Evolutionary conservation across 257 asterid species (phyloP).

Genomic region (Gentiana dahurica): DNA sequence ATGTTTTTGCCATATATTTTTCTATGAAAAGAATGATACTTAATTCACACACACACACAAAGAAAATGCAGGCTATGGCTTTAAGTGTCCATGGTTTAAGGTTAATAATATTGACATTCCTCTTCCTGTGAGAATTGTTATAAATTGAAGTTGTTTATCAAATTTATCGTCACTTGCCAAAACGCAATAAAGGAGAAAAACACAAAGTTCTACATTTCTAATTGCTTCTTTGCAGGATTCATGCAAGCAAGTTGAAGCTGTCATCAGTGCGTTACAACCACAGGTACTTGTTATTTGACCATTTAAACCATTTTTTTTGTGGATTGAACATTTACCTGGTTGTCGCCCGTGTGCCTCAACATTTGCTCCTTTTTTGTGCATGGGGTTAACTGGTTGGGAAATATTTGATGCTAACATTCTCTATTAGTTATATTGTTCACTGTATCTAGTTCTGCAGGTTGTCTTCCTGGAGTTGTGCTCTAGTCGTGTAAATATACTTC

Average conservation of each 20-base stretch:
- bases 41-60: no score
- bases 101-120: no score
- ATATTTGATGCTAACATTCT: background rate
- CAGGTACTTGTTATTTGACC: constrained; percentile 37
- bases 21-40: no score
- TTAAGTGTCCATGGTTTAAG: no score
- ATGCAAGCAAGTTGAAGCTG: constrained; percentile 74
- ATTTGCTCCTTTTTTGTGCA: background rate
- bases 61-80: no score
- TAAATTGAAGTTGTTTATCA: background rate
- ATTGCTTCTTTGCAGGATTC: constrained; percentile 45
- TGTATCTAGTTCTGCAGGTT: constrained; percentile 35
- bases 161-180: background rate
- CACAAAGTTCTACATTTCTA: background rate
- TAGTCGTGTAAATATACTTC: constrained; percentile 62
- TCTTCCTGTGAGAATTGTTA: no score
- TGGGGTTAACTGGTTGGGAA: background rate
- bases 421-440: constrained; percentile 2
- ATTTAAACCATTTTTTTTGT: constrained; percentile 1
- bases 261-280: constrained; percentile 71
- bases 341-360: background rate
- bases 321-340: constrained; percentile 8
- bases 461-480: constrained; percentile 86
- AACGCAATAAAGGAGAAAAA: no score
- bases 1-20: no score